Percentiles rank a stretch among this genome's conserved stretches.
Conservation (phyloP, 2,329 filamentous ascomycete species). For the Monosporascus sp. region DNA sequence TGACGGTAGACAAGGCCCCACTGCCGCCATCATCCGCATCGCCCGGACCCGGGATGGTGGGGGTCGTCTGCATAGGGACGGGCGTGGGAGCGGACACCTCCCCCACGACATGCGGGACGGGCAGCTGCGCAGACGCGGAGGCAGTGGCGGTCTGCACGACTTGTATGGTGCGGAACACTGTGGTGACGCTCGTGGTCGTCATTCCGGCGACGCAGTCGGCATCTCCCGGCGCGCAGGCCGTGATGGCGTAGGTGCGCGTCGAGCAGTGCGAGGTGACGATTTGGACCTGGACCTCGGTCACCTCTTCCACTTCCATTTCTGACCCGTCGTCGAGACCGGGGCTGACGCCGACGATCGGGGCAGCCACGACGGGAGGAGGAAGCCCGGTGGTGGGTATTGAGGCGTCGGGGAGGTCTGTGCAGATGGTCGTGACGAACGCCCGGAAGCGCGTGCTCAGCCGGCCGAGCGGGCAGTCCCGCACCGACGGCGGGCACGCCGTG, state of each 20-base stretch:
- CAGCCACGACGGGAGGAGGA: neutral
- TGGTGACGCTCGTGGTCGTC: slow-evolving; percentile 14
- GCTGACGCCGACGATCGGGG: neutral
- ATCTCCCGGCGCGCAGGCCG: slow-evolving; percentile 18
- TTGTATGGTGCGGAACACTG: slow-evolving; percentile 12
- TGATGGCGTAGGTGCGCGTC: slow-evolving; percentile 11
- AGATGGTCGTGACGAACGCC: slow-evolving; percentile 18
- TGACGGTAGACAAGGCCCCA: neutral
- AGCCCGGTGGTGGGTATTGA: neutral
- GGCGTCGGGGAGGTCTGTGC: slow-evolving; percentile 4
- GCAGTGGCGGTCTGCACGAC: neutral
- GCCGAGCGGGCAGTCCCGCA: slow-evolving; percentile 4
- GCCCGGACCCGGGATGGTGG: too few relatives aligned
- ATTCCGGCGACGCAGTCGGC: slow-evolving; percentile 9
- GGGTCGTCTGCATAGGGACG: neutral
- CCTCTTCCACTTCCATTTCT: neutral
- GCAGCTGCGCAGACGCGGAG: neutral
- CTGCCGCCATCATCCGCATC: too few relatives aligned
- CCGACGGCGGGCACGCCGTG: slow-evolving; percentile 6
- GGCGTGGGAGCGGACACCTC: neutral
- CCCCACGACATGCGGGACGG: neutral
- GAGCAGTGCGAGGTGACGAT: slow-evolving; percentile 11
- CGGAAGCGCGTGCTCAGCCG: slow-evolving; percentile 14
- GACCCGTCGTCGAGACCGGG: neutral
- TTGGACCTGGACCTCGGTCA: neutral